These are phyloP conservation scores for Dioszegia aurantiaca DNA, from an alignment of 768 basidiomycete species.

Conservation along the genomic window DNA sequence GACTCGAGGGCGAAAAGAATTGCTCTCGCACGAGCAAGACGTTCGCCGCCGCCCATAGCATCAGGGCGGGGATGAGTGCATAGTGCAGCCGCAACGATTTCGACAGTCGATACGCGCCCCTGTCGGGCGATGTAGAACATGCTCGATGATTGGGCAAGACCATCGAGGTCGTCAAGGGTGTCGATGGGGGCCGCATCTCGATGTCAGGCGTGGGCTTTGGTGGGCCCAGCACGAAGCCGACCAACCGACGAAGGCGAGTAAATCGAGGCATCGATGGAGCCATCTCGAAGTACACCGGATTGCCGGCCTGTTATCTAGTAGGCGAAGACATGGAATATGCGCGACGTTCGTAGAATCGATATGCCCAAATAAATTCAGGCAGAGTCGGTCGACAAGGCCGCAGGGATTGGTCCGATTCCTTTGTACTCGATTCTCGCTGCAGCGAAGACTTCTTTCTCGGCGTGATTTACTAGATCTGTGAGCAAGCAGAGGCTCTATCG, in stretches of 20 bases:
- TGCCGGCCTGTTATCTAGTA: too few relatives aligned
- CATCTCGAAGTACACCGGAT: neutral
- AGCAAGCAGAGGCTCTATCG: too few relatives aligned
- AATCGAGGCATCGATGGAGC: neutral
- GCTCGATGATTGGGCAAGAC: conserved; percentile 11
- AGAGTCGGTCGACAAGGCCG: too few relatives aligned
- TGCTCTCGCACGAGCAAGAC: conserved; percentile 42
- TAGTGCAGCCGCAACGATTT: conserved; percentile 11
- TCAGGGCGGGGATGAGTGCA: conserved; percentile 20
- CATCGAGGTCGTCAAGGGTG: conserved; percentile 13
- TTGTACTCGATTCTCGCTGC: too few relatives aligned
- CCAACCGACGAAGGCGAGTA: conserved; percentile 6
- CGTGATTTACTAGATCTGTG: too few relatives aligned
- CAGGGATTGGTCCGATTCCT: too few relatives aligned
- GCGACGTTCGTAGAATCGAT: too few relatives aligned
- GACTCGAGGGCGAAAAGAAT: conserved; percentile 25
- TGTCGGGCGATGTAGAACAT: conserved; percentile 12
- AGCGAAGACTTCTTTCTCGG: too few relatives aligned
- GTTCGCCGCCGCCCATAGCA: conserved; percentile 32
- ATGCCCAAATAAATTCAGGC: too few relatives aligned
- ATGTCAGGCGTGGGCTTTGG: conserved; percentile 6
- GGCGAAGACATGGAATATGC: too few relatives aligned
- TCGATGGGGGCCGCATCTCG: conserved; percentile 15
- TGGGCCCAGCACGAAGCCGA: conserved; percentile 17
- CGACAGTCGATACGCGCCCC: conserved; percentile 2